Evolutionary conservation across 495 filamentous ascomycete genomes (phyloP), one percentile per base, ranked within the genome.

Genomic region (Aspergillus cavernicola): DNA sequence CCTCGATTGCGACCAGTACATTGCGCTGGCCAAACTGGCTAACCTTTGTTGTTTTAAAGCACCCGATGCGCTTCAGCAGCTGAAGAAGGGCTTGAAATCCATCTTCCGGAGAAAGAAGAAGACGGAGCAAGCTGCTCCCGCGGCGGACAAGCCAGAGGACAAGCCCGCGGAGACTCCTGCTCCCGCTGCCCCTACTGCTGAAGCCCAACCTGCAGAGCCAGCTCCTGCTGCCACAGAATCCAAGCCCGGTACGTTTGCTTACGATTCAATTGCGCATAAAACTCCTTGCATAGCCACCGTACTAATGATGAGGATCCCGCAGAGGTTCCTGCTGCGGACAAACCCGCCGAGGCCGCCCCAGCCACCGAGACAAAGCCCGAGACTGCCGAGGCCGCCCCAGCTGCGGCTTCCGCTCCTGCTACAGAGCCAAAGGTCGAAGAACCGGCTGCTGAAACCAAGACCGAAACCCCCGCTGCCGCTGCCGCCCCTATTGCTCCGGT

Each of bases 31-130:
- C 18, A 26, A 8, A 13, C 13, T 39, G 9, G 23, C 59, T 66
- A 55, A 66, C 46, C 6, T 12, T 8, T 15, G 10, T 23, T 38
- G 23, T 19, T 38, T 18, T 16, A 15, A 24, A 67, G 64, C 64
- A 22, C 64, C 61, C 18, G 43, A 55, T 53, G 51, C 47, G 44
- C 33, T 61, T 10, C 26, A 53, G 4, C 53, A 64, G 52, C n/a
- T 68, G 55, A 68, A 68, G 66, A 61, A 56, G 39, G 55, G 59
- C 38, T 50, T 68, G 26, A 68, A 66, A 47, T 32, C 53, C 46
- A 55, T 68, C 39, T 63, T 68, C 52, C 43, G 57, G 29, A 57
- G 57, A 9, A 68, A 66, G 57, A 64, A 60, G 59, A 65, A 65
- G 59, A 29, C 49, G 8, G 39, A 24, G 16, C 37, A 53, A 20